phyloP scores from a whole-genome alignment of 768 basidiomycete species.

The Tylopilus balloui region DNA sequence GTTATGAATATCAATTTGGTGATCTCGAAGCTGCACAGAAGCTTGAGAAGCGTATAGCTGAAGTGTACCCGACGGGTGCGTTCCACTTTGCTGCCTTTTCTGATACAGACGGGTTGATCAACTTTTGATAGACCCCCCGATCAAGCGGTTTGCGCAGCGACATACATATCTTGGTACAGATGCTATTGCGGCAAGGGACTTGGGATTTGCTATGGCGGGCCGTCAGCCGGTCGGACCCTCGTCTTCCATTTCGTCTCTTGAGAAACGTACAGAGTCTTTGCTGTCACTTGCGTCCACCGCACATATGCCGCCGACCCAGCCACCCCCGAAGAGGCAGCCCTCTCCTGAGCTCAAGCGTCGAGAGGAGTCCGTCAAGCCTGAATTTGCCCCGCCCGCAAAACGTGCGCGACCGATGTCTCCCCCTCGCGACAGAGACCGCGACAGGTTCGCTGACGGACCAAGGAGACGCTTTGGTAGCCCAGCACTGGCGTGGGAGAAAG shows the following conservation, averaged over 20 bases:
- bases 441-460: conserved; percentile 35
- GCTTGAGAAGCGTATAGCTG: conserved; percentile 83
- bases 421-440: conserved; percentile 47
- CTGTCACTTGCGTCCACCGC: conserved; percentile 30
- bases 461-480: conserved; percentile 42
- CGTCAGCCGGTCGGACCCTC: conserved; percentile 23
- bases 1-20: conserved; percentile 95
- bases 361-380: conserved; percentile 39
- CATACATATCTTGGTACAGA: conserved; percentile 72
- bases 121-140: conserved; percentile 63
- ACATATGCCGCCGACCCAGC: conserved; percentile 22
- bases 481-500: conserved; percentile 40
- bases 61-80: conserved; percentile 81
- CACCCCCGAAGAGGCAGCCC: conserved; percentile 28
- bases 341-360: conserved; percentile 38
- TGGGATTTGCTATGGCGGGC: conserved; percentile 65
- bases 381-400: conserved; percentile 39
- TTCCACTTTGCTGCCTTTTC: conserved; percentile 1
- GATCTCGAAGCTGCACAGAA: conserved; percentile 84
- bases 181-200: conserved; percentile 83
- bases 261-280: conserved; percentile 35
- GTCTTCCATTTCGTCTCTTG: conserved; percentile 23
- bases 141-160: conserved; percentile 87
- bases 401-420: conserved; percentile 46
- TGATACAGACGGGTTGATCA: background rate